Base-by-base conservation (phyloP, 2,329 filamentous ascomycete genomes). In the Corynespora cassiicola region DNA sequence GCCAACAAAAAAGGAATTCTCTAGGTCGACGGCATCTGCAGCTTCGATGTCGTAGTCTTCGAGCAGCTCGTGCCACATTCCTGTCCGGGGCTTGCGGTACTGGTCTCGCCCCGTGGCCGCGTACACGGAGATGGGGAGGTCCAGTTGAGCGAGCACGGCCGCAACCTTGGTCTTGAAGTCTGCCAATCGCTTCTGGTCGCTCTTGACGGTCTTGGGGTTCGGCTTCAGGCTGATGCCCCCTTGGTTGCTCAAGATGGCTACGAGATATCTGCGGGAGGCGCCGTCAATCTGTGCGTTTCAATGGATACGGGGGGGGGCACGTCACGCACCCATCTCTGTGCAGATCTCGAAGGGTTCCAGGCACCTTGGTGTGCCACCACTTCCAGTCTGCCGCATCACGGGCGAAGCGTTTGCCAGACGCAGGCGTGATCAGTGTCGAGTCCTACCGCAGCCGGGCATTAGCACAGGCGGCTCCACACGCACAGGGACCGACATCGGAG, bases 171-270 rank as follows among this genome's bases (percentile, higher is more conserved):
- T 76, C 66, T 96, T 97, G 74, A 95, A 96, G n/a, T 84, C 85
- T 5, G 75, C 67, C 3, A 94, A 75, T 47, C 87, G 85, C 41
- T 85, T 85, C 42, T 83, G 83, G 56, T 84, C 78, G 19, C 71
- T 73, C 52, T 87, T 88, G 5, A 86, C 80, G 2, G 75, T 74
- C 56, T 90, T 94, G n/a, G 84, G 72, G 36, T 89, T 82, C 12
- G 81, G 78, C 47, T 87, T 87, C 2, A 97, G 73, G 11, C 80
- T 86, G 28, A 99, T 76, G 10, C 87, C 90, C 32, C 79, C 91
- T 68, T 99, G 94, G 66, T 99, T 99, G 47, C 88, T 95, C 32
- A 99, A 71, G 31, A 97, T 81, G 12, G 89, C 80, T 9, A 97
- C 70, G 29, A 80, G 80, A 67, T 88, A 95, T 19, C 87, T 88